Conservation (phyloP, 2,329 filamentous ascomycete genomes). For the Tricladium varicosporioides region DNA sequence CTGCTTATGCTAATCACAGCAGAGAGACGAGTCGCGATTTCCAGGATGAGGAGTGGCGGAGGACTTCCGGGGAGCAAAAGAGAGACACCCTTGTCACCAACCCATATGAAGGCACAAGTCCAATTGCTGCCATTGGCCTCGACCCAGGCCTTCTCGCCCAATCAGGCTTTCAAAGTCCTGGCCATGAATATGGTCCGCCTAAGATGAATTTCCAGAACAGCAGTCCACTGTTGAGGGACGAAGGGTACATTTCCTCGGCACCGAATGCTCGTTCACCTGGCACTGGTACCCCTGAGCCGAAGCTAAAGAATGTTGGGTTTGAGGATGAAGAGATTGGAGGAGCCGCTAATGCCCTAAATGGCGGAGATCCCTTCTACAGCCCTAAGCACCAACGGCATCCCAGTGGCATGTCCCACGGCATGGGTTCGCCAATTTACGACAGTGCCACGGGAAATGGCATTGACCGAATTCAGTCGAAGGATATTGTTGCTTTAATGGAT, state of each 20-base stretch:
- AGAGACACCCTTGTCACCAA: slow-evolving; percentile 66
- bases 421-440: slow-evolving; percentile 87
- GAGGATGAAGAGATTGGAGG: slow-evolving; percentile 50
- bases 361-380: slow-evolving; percentile 65
- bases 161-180: slow-evolving; percentile 34
- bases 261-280: slow-evolving; percentile 52
- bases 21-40: slow-evolving; percentile 51
- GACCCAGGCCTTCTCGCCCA: slow-evolving; percentile 45
- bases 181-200: slow-evolving; percentile 40
- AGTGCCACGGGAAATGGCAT: slow-evolving; percentile 82
- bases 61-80: slow-evolving; percentile 61
- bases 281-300: slow-evolving; percentile 44
- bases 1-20: slow-evolving; percentile 52
- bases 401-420: slow-evolving; percentile 89
- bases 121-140: slow-evolving; percentile 47
- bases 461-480: slow-evolving; percentile 90
- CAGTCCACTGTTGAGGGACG: slow-evolving; percentile 65
- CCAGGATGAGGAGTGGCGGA: slow-evolving; percentile 63
- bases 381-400: slow-evolving; percentile 64
- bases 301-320: slow-evolving; percentile 44
- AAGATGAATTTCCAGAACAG: slow-evolving; percentile 43
- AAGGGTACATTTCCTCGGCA: slow-evolving; percentile 85
- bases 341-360: slow-evolving; percentile 46
- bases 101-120: slow-evolving; percentile 64
- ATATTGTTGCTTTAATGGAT: slow-evolving; percentile 97